Evolutionary conservation across 805 yeast genomes (phyloP).

Genomic region (Candida pseudofarinosa): DNA sequence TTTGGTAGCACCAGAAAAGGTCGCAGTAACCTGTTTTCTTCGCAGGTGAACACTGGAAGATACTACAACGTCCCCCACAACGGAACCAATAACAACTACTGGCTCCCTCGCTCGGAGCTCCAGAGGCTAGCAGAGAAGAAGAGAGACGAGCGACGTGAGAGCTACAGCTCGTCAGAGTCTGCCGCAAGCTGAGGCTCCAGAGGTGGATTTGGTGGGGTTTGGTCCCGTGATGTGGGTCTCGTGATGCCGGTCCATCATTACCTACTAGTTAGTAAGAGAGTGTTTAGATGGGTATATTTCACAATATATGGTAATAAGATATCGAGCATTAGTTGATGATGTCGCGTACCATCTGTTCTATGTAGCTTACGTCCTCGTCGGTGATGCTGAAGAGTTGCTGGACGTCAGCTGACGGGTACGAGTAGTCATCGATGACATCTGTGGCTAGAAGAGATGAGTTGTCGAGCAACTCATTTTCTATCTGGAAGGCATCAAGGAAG

Average conservation of each 20-base stretch:
- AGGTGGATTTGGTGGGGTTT: no score
- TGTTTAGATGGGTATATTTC: no score
- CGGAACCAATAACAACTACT: constrained; percentile 35
- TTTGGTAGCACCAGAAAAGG: constrained; percentile 13
- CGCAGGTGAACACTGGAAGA: constrained; percentile 35
- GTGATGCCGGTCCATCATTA: no score
- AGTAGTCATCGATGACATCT: neutral
- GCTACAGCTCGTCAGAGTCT: neutral
- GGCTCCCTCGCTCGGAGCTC: constrained; percentile 25
- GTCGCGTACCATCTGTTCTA: neutral
- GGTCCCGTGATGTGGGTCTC: no score
- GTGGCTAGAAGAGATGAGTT: neutral
- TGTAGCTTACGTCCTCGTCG: neutral
- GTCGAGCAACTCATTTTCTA: neutral
- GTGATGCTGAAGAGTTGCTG: neutral
- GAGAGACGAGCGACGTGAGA: neutral
- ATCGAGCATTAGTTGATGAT: neutral
- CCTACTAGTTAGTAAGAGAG: no score
- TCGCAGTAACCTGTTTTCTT: constrained; percentile 25
- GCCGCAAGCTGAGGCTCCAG: no score
- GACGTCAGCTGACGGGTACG: neutral
- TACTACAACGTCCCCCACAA: constrained; percentile 34
- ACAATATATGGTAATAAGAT: no score
- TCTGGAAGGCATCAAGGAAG: neutral
- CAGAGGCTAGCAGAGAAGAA: neutral